phyloP scores from a whole-genome alignment of 2,329 filamentous ascomycete genomes.

The Xylariaceae sp. region DNA sequence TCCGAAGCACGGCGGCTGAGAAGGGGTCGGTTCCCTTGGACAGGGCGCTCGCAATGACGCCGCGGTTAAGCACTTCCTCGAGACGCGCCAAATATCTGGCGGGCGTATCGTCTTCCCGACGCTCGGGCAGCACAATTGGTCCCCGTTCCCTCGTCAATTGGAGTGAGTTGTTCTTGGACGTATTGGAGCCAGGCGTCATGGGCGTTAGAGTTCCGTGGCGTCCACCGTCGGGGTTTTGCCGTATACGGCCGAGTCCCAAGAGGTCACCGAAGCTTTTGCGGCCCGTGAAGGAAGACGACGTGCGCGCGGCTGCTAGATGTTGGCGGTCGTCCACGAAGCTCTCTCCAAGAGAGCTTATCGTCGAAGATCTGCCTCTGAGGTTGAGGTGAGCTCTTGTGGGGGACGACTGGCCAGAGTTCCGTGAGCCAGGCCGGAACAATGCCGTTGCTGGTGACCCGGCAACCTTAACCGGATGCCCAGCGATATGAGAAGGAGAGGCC shows the following conservation, averaged over 20 bases:
- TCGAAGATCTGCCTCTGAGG: slow-evolving; percentile 80
- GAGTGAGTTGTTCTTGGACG: slow-evolving; percentile 82
- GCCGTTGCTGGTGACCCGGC: slow-evolving; percentile 51
- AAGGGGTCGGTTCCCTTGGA: slow-evolving; percentile 88
- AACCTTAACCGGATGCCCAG: slow-evolving; percentile 35
- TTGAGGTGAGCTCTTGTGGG: slow-evolving; percentile 62
- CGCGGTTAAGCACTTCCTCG: slow-evolving; percentile 77
- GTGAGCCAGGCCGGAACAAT: slow-evolving; percentile 52
- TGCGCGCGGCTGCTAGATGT: slow-evolving; percentile 68
- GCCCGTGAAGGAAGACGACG: slow-evolving; percentile 79
- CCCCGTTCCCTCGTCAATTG: slow-evolving; percentile 78
- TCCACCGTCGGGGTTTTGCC: slow-evolving; percentile 77
- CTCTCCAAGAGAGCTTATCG: slow-evolving; percentile 79
- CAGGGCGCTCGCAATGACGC: slow-evolving; percentile 80
- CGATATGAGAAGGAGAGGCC: slow-evolving; percentile 39
- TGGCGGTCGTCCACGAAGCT: slow-evolving; percentile 72
- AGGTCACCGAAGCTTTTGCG: slow-evolving; percentile 92
- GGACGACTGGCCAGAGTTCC: slow-evolving; percentile 67
- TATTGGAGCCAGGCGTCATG: slow-evolving; percentile 68
- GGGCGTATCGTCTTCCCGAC: slow-evolving; percentile 85
- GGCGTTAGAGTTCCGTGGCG: slow-evolving; percentile 71
- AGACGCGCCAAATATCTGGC: slow-evolving; percentile 85
- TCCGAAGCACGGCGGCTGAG: slow-evolving; percentile 79
- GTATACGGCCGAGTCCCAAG: slow-evolving; percentile 75
- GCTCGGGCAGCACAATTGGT: slow-evolving; percentile 71